Conservation (phyloP, 2,329 filamentous ascomycete genomes). For the Colletotrichum destructivum region DNA sequence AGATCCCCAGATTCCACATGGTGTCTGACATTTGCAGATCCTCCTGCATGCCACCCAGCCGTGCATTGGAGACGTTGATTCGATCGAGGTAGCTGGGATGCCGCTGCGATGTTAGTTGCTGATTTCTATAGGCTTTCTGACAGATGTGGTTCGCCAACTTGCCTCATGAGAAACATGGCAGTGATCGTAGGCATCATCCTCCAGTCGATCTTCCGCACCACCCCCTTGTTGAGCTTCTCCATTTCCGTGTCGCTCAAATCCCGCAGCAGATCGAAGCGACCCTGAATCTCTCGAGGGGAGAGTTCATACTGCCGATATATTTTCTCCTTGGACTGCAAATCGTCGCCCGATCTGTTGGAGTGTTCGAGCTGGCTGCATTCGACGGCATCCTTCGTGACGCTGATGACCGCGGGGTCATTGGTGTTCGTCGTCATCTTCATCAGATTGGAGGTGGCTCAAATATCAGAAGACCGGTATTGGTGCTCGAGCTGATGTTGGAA, state of each 20-base stretch:
- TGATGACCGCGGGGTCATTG: not conserved
- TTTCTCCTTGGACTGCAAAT: constrained; percentile 2
- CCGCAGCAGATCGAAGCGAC: constrained; percentile 45
- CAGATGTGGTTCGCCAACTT: constrained; percentile 5
- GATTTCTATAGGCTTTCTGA: not conserved
- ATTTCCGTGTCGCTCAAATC: constrained; percentile 46
- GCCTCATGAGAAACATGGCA: constrained; percentile 50
- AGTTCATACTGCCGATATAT: not conserved
- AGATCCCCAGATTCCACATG: constrained; percentile 57
- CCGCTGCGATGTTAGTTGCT: constrained; percentile 5
- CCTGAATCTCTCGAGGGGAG: constrained; percentile 45
- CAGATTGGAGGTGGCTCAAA: not conserved
- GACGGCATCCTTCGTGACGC: constrained; percentile 16
- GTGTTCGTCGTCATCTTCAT: constrained; percentile 5
- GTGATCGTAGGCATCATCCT: constrained; percentile 50
- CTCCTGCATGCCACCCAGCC: constrained; percentile 52
- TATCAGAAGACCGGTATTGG: not conserved
- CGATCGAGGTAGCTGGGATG: constrained; percentile 62
- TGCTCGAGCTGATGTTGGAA: not conserved
- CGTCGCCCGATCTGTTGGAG: not conserved
- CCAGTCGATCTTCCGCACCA: constrained; percentile 51
- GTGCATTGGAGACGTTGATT: constrained; percentile 63
- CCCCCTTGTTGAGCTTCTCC: constrained; percentile 47
- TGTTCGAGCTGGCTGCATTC: constrained; percentile 31
- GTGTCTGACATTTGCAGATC: constrained; percentile 53